Evolutionary conservation across 768 basidiomycete species (phyloP), one percentile per base, ranked within the genome.

Genomic region (Clitopilus passeckerianus): DNA sequence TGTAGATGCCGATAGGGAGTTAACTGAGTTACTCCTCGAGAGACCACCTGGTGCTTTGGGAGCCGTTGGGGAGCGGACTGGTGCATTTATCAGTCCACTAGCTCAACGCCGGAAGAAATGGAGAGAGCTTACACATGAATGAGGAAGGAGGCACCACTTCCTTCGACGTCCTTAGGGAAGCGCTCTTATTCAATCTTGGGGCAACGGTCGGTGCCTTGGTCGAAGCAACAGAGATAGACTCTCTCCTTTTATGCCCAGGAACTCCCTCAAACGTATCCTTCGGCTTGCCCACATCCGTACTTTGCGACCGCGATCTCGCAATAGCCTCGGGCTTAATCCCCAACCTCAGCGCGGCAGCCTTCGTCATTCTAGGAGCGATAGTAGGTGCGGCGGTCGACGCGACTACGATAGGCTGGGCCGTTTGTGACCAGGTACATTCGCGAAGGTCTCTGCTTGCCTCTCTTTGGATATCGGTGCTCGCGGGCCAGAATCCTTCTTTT

Each of bases 371-470:
- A 1, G 91, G 91, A 0, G 86, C 81, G 46, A 92, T 84, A 2
- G 69, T 68, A 5, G 91, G 91, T 1, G 91, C 82, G 15, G 85
- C 85, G 20, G 87, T 91, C 20, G 86, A 89, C 14, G 91, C 86
- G 8, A 94, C 92, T 0, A 74, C 59, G 55, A 94, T 90, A 6
- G 80, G 82, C 63, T 78, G 83, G 0, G 78, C 53, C 91, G 87
- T 67, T 91, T 92, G 70, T 94, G 92, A 0, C 91, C 91, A 0
- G 91, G 92, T 3, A 93, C 86, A 61, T 90, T 86, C 22, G 81
- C 80, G 68, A 93, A 94, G 14, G 86, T 88, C 72, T 82, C 74
- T 15, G 77, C 78, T 1, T 80, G 77, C 22, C 80, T 78, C 63
- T 88, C 90, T 65, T 87, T 87, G 6, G 85, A 80, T 22, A 80